Percentiles rank a stretch among this genome's conserved stretches.
Conservation (phyloP, 106 monocot species). For the Posidonia australis region DNA sequence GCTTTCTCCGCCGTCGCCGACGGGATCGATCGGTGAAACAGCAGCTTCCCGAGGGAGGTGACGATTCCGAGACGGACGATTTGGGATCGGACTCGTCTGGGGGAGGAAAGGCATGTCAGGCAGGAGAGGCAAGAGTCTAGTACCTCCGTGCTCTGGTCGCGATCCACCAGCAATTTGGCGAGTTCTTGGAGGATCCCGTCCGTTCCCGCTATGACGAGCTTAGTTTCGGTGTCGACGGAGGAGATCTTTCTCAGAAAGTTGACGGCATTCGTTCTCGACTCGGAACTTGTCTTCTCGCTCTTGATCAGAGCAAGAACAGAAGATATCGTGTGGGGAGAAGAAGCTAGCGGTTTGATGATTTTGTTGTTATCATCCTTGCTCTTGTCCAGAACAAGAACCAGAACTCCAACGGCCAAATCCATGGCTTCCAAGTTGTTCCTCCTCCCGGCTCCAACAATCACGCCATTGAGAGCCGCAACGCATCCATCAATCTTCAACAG, state of each 20-base stretch:
- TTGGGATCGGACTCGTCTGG: constrained; percentile 3
- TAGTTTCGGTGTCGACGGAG: constrained; percentile 9
- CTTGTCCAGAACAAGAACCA: constrained; percentile 20
- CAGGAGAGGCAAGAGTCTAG: constrained; percentile 7
- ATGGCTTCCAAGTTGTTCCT: constrained; percentile 1
- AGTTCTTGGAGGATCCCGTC: constrained; percentile 30
- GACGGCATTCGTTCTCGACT: constrained; percentile 30
- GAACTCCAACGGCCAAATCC: constrained; percentile 23
- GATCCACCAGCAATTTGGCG: constrained; percentile 27
- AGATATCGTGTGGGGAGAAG: background rate
- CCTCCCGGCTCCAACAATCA: constrained; percentile 13
- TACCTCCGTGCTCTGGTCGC: constrained; percentile 6
- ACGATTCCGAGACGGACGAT: constrained; percentile 3
- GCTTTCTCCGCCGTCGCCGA: constrained; percentile 31
- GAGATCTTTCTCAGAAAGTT: constrained; percentile 19
- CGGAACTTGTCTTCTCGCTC: constrained; percentile 3
- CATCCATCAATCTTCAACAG: constrained; percentile 31
- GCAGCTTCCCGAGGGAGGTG: constrained; percentile 6
- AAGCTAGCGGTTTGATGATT: constrained; percentile 1
- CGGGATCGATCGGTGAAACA: background rate
- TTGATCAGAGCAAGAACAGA: constrained; percentile 16
- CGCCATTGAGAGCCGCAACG: constrained; percentile 19
- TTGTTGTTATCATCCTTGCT: constrained; percentile 18
- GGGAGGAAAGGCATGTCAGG: constrained; percentile 1
- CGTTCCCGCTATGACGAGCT: constrained; percentile 20